A percentile compares a stretch with the other conserved stretches of the same genome.
Evolutionary conservation across 306 rosid species (phyloP).

Genomic region (Cicer chorassanicum): DNA sequence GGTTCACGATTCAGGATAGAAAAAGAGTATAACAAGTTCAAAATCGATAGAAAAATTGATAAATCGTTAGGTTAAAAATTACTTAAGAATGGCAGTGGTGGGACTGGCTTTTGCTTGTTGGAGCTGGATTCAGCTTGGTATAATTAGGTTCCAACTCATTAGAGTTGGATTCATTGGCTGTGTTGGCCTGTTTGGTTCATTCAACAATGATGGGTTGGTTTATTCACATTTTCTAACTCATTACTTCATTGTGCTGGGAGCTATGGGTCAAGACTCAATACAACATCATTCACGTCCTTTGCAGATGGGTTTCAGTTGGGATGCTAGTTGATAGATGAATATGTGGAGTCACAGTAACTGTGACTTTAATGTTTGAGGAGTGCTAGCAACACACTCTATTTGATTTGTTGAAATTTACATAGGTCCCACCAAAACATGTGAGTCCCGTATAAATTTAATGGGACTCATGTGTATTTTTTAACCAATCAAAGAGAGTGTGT

Average conservation of each 20-base stretch:
- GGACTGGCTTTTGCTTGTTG: background rate
- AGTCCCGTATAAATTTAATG: too few species aligned
- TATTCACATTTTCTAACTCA: background rate
- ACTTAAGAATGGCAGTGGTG: background rate
- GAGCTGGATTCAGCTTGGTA: background rate
- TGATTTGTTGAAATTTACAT: too few species aligned
- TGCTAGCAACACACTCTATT: too few species aligned
- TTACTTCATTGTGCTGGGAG: background rate
- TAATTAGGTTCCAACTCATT: background rate
- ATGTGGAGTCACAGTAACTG: background rate
- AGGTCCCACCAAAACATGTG: too few species aligned
- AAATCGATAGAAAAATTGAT: background rate
- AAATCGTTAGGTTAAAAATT: background rate
- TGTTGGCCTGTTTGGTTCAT: background rate
- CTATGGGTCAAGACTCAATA: background rate
- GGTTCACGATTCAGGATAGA: background rate
- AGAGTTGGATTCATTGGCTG: background rate
- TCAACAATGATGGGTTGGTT: conserved; percentile 2
- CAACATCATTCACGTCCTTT: background rate
- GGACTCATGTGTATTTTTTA: too few species aligned
- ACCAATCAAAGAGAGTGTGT: too few species aligned
- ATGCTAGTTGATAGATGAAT: background rate
- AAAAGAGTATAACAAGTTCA: background rate
- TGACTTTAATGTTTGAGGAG: background rate
- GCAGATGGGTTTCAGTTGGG: background rate